These are phyloP conservation scores for Penicillium psychrosexuale DNA, from an alignment of 2,329 filamentous ascomycete genomes.

Conservation along the genomic window DNA sequence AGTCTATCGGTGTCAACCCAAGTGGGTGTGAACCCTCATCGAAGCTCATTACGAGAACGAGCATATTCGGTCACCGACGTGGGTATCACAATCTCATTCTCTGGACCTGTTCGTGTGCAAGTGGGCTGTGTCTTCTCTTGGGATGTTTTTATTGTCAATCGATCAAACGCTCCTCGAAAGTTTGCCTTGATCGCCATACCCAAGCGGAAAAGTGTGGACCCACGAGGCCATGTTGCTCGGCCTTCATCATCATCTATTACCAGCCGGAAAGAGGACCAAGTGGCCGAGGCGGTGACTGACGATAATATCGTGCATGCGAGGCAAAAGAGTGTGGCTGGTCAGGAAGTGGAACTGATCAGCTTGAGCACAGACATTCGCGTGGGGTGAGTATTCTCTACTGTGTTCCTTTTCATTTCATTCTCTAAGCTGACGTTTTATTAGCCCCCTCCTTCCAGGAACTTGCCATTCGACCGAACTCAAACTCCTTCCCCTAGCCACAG, in stretches of 20 bases:
- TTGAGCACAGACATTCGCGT: slow-evolving; percentile 58
- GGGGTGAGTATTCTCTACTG: slow-evolving; percentile 45
- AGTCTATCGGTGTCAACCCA: slow-evolving; percentile 40
- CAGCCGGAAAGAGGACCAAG: slow-evolving; percentile 32
- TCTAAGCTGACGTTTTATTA: slow-evolving; percentile 25
- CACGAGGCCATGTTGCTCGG: slow-evolving; percentile 43
- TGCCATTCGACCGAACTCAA: slow-evolving; percentile 57
- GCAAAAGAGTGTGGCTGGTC: slow-evolving; percentile 49
- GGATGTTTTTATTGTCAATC: slow-evolving; percentile 59
- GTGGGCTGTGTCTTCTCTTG: slow-evolving; percentile 56
- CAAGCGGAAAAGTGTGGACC: slow-evolving; percentile 44
- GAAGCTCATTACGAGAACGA: slow-evolving; percentile 37
- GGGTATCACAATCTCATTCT: slow-evolving; percentile 56
- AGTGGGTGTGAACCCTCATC: slow-evolving; percentile 20
- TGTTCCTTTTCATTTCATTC: not conserved
- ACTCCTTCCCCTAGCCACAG: slow-evolving; percentile 51
- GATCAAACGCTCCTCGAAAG: slow-evolving; percentile 52
- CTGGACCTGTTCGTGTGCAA: slow-evolving; percentile 48
- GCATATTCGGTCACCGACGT: slow-evolving; percentile 41
- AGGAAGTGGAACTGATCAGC: slow-evolving; percentile 54
- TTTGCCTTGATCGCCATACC: slow-evolving; percentile 55
- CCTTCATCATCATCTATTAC: slow-evolving; percentile 47
- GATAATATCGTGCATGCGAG: slow-evolving; percentile 56
- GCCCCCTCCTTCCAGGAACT: slow-evolving; percentile 53
- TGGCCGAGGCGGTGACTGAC: slow-evolving; percentile 55